A percentile compares a stretch with the other conserved stretches of the same genome.
Evolutionary conservation across 129 eudicot genomes (phyloP).

Genomic region (Escallonia herrerae): DNA sequence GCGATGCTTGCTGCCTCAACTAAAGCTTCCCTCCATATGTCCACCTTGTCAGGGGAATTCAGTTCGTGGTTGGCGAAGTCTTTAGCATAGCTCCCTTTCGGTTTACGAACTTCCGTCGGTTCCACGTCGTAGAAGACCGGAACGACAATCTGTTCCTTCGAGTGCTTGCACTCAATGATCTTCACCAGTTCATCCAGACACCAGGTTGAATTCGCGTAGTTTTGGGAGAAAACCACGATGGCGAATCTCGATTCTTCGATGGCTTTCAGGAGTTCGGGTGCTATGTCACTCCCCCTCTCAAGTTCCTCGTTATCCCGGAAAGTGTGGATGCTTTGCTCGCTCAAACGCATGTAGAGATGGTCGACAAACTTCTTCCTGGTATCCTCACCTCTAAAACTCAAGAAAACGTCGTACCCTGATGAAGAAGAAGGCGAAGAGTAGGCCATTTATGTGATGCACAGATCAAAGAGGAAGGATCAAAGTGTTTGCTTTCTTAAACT

Average conservation of each 20-base stretch:
- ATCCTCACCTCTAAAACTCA: not conserved
- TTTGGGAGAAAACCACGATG: not conserved
- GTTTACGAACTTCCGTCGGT: not conserved
- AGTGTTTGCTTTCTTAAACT: too few species aligned
- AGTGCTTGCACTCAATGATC: not conserved
- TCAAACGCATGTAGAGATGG: not conserved
- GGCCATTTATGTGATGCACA: too few species aligned
- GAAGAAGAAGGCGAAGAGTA: too few species aligned
- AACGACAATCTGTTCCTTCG: not conserved
- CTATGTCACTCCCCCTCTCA: not conserved
- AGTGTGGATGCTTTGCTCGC: not conserved
- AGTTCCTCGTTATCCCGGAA: not conserved
- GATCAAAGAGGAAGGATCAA: too few species aligned
- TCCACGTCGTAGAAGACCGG: slow-evolving; percentile 9
- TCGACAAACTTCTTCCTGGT: not conserved
- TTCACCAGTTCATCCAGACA: not conserved
- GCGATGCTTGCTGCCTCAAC: not conserved
- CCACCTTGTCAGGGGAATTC: not conserved
- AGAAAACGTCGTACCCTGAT: not conserved
- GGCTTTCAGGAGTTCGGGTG: not conserved
- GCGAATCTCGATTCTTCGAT: not conserved
- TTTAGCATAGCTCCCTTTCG: not conserved
- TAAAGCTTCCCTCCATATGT: not conserved
- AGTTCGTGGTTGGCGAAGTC: not conserved
- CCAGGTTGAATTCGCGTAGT: not conserved